Percentiles rank a stretch among this genome's conserved stretches.
Conservation (phyloP, 2,329 filamentous ascomycete species). For the Akanthomyces lecanii region DNA sequence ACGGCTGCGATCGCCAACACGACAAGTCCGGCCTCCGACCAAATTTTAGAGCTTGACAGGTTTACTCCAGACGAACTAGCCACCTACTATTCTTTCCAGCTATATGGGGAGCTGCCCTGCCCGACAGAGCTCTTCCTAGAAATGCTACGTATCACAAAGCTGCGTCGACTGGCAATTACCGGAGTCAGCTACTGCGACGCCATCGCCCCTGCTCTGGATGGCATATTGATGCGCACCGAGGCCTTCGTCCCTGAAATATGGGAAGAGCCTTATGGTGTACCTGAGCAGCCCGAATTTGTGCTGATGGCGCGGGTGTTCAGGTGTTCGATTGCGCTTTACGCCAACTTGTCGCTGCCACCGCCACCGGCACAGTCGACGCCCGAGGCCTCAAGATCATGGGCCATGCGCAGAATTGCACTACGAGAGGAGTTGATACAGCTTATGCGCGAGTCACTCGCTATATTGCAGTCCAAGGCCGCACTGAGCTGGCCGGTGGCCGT, state of each 20-base stretch:
- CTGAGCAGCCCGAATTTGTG: background rate
- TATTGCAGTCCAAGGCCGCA: constrained; percentile 1
- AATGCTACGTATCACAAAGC: background rate
- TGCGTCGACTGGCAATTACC: background rate
- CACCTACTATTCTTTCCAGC: background rate
- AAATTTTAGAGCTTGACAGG: background rate
- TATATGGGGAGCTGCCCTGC: constrained; percentile 6
- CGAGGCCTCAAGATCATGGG: background rate
- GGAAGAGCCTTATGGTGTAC: background rate
- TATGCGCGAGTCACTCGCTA: background rate
- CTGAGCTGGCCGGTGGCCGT: constrained; percentile 4
- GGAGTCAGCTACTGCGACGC: background rate
- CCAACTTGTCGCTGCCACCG: background rate
- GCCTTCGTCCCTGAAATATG: background rate
- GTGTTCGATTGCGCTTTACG: background rate
- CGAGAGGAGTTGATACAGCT: background rate
- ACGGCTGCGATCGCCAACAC: constrained; percentile 2
- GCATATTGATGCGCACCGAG: background rate
- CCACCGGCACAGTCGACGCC: background rate
- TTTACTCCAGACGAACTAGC: background rate
- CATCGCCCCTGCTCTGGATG: background rate
- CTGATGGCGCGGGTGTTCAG: constrained; percentile 3
- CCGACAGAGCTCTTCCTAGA: background rate
- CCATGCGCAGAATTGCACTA: background rate
- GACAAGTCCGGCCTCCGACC: constrained; percentile 2